Percentiles rank a stretch among this genome's conserved stretches.
These are phyloP conservation scores for Pythium utonaiense DNA, from an alignment of 352 stramenopile genomes.

Conservation along the genomic window DNA sequence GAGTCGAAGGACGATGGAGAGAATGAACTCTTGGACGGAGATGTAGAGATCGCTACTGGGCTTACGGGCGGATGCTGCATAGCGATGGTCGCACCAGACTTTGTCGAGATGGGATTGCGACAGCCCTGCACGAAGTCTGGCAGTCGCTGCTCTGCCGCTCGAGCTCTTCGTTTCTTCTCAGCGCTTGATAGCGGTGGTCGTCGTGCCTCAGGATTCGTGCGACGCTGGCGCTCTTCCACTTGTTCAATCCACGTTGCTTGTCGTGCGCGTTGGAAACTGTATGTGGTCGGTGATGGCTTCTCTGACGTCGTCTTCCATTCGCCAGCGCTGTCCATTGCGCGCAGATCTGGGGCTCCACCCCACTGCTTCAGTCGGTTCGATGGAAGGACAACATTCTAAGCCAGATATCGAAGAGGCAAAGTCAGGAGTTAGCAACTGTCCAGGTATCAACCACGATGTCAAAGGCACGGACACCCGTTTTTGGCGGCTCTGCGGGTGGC, in stretches of 20 bases:
- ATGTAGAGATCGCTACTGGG: background rate
- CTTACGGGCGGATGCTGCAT: constrained; percentile 1
- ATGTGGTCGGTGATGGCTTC: constrained; percentile 48
- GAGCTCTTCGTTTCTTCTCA: background rate
- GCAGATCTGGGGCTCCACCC: constrained; percentile 32
- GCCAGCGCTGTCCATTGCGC: constrained; percentile 48
- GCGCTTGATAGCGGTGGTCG: background rate
- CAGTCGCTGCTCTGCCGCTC: constrained; percentile 23
- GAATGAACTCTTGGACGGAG: background rate
- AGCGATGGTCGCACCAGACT: constrained; percentile 9
- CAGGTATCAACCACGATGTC: background rate
- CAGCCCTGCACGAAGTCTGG: constrained; percentile 50
- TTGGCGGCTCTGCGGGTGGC: constrained; percentile 10
- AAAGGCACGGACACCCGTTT: constrained; percentile 1
- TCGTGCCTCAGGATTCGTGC: constrained; percentile 35
- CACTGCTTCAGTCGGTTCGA: constrained; percentile 46
- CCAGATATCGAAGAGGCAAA: background rate
- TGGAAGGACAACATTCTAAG: constrained; percentile 12
- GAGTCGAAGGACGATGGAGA: constrained; percentile 12
- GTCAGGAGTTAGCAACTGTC: background rate
- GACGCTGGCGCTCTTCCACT: constrained; percentile 45
- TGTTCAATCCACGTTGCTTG: constrained; percentile 70
- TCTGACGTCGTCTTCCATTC: constrained; percentile 68
- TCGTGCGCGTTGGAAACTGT: constrained; percentile 50
- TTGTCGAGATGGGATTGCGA: constrained; percentile 35